Percentiles rank a stretch among this genome's conserved stretches.
phyloP scores from a whole-genome alignment of 2,329 filamentous ascomycete species.

The Fusarium chaquense region DNA sequence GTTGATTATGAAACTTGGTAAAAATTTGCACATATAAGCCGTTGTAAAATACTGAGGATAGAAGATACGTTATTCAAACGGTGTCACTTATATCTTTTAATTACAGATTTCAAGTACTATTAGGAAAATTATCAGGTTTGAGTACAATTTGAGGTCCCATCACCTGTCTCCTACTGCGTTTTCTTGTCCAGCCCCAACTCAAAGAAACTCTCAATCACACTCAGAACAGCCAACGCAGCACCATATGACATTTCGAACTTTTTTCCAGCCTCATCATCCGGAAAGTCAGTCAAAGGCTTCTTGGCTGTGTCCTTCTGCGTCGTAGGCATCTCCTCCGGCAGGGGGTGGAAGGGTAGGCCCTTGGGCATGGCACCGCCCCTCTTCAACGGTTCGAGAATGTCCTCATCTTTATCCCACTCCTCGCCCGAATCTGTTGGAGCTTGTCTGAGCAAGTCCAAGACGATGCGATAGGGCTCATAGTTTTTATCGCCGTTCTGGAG shows the following conservation, averaged over 20 bases:
- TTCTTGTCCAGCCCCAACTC: neutral
- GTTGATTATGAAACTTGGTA: too few relatives aligned
- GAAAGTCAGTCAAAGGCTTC: too few relatives aligned
- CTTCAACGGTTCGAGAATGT: neutral
- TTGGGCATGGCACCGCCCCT: neutral
- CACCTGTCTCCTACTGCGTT: too few relatives aligned
- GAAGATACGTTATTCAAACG: too few relatives aligned
- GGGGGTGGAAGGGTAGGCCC: neutral
- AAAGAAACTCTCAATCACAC: conserved; percentile 8
- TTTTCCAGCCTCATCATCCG: too few relatives aligned
- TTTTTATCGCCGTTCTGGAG: neutral
- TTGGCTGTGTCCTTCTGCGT: neutral
- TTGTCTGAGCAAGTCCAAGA: neutral
- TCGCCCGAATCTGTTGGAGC: neutral
- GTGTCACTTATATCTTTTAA: too few relatives aligned
- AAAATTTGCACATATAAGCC: too few relatives aligned
- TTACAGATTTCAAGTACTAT: too few relatives aligned
- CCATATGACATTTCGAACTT: neutral
- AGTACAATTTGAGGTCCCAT: too few relatives aligned
- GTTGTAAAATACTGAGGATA: too few relatives aligned
- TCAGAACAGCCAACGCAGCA: neutral
- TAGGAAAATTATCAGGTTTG: too few relatives aligned
- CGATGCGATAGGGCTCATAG: neutral
- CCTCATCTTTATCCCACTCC: neutral
- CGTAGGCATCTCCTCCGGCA: neutral